A percentile compares a stretch with the other conserved stretches of the same genome.
phyloP scores from a whole-genome alignment of 2,329 filamentous ascomycete species.

The Lojkania enalia region DNA sequence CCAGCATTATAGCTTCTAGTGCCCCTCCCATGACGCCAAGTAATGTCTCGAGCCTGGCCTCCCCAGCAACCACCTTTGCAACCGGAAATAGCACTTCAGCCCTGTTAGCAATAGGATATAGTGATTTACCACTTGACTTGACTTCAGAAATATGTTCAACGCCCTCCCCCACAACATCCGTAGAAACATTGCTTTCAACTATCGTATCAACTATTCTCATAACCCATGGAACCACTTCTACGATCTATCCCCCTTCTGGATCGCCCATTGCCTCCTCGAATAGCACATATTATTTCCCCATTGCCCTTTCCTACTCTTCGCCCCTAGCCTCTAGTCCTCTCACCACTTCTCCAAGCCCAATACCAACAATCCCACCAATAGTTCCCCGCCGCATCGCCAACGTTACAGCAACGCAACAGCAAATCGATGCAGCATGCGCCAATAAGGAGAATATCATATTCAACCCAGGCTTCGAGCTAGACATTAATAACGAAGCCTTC shows the following conservation, averaged over 20 bases:
- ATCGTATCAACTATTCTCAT: too few species aligned
- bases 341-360: conserved; percentile 2
- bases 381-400: conserved; percentile 18
- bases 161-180: background rate
- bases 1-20: too few species aligned
- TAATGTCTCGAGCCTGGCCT: too few species aligned
- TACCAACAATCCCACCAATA: conserved; percentile 4
- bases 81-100: too few species aligned
- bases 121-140: too few species aligned
- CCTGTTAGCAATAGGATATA: too few species aligned
- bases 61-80: too few species aligned
- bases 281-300: conserved; percentile 7
- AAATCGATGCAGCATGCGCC: conserved; percentile 32
- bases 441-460: conserved; percentile 27
- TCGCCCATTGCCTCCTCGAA: too few species aligned
- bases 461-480: conserved; percentile 29
- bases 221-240: too few species aligned
- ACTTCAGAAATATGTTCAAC: background rate
- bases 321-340: background rate
- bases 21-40: too few species aligned
- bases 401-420: conserved; percentile 24
- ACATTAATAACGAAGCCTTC: conserved; percentile 16
- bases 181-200: too few species aligned
- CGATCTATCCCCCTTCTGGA: too few species aligned
- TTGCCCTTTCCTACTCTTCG: conserved; percentile 8